Conservation (phyloP, 176 grass and related monocot species). For the Themeda triandra region DNA sequence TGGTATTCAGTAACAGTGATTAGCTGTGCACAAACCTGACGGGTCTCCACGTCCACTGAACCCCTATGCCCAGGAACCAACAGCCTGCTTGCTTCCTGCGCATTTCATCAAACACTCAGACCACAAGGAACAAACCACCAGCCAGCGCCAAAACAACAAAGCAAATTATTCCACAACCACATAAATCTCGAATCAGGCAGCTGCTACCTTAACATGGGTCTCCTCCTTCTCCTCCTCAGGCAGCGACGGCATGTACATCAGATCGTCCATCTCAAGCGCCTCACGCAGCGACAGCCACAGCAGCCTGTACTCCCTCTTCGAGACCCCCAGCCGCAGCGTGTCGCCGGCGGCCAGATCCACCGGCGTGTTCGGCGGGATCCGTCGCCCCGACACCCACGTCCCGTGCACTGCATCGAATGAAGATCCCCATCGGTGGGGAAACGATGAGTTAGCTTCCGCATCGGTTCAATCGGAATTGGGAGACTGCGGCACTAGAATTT, state of each 20-base stretch:
- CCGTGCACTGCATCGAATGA: conserved; percentile 64
- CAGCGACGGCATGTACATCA: conserved; percentile 44
- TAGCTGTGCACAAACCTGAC: conserved; percentile 30
- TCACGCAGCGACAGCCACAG: conserved; percentile 68
- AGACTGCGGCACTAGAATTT: neutral
- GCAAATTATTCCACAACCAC: neutral
- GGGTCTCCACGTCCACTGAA: neutral
- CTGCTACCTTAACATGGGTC: conserved; percentile 30
- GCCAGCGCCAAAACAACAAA: neutral
- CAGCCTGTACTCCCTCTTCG: conserved; percentile 73
- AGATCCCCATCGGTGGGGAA: neutral
- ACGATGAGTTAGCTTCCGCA: neutral
- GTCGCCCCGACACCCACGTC: conserved; percentile 76
- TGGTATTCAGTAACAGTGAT: neutral
- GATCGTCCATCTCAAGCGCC: conserved; percentile 70
- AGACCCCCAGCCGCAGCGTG: conserved; percentile 58
- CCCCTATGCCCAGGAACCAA: neutral
- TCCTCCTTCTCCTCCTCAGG: conserved; percentile 72
- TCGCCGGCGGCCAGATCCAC: conserved; percentile 63
- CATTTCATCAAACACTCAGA: conserved; percentile 36
- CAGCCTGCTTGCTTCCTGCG: conserved; percentile 13
- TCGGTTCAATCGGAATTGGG: neutral
- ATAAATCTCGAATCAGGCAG: neutral
- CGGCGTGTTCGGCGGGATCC: conserved; percentile 54
- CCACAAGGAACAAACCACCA: neutral